Base-by-base conservation (phyloP, 2,329 filamentous ascomycete genomes). In the Colletotrichum sublineola region DNA sequence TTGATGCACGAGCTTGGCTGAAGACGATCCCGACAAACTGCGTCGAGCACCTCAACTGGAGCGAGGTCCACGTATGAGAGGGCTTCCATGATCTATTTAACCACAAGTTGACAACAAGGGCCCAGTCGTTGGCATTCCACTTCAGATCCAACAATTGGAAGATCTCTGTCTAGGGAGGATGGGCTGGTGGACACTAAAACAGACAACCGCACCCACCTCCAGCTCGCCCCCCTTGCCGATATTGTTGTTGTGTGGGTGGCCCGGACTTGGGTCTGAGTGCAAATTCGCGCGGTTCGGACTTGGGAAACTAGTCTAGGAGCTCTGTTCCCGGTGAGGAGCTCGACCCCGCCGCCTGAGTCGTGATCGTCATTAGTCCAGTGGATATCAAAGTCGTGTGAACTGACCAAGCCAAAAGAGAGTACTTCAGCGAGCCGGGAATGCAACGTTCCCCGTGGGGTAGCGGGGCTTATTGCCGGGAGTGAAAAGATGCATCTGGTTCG, bases 401-500 rank as follows among this genome's bases (percentile, higher is more conserved):
- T 40, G 48, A 24, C 57, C 40, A 20, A 48, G 29, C 42, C 33
- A 31, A 57, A 33, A 29, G 20, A n/a, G 48, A 44, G 31, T 15
- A 50, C n/a, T 55, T 53, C 44, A 61, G 48, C 40, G 64, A 64
- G 55, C 46, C 40, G 40, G n/a, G 46, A 64, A 60, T 69, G 66
- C 60, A 61, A 69, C 69, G 14, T 72, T 72, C 66, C 66, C 69
- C 69, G 60, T 72, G 69, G 69, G 69, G 69, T 72, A 72, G 66
- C 55, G 60, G 69, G 48, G 69, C 60, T 53, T 31, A 1, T 36
- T n/a, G 18, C 60, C 46, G 42, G 65, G 69, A 24, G 46, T 46
- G 60, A 14, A 36, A 31, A 50, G 38, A 29, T 15, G 58, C 20
- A 63, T 63, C 24, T 57, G n/a, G 65, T 15, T 18, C 48, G 55